Percentiles rank a stretch among this genome's conserved stretches.
phyloP scores from a whole-genome alignment of 306 rosid species.

The Malus asiatica region DNA sequence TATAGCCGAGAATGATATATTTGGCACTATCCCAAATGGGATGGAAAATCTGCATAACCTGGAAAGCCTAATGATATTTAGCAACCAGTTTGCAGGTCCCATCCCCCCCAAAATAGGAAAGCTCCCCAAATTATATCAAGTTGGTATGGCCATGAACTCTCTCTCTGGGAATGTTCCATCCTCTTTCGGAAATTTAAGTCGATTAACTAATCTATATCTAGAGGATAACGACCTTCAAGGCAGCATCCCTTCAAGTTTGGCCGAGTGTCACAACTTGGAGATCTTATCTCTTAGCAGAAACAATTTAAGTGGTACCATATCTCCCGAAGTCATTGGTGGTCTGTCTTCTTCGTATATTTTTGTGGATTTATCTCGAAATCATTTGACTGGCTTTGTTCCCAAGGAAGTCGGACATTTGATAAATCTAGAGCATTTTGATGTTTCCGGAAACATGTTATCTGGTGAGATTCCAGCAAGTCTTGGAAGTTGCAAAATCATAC shows the following conservation, averaged over 20 bases:
- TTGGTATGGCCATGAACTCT: not conserved
- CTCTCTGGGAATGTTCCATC: not conserved
- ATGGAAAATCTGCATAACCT: not conserved
- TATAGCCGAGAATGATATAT: not conserved
- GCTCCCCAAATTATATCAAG: not conserved
- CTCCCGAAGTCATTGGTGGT: not conserved
- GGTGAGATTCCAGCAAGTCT: not conserved
- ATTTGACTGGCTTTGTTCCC: too few species aligned
- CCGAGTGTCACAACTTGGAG: not conserved
- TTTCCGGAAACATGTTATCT: not conserved
- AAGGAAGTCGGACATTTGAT: not conserved
- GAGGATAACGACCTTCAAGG: not conserved
- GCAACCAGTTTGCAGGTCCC: not conserved
- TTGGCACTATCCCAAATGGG: not conserved
- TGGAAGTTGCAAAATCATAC: not conserved
- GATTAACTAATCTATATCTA: not conserved
- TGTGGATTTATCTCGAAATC: too few species aligned
- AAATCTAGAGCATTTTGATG: not conserved
- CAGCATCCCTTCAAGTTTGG: not conserved
- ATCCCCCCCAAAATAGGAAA: not conserved
- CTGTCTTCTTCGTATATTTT: not conserved
- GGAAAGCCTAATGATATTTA: not conserved
- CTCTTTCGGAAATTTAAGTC: not conserved
- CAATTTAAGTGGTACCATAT: not conserved
- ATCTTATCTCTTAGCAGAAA: not conserved